These are phyloP conservation scores for Stephania yunnanensis DNA, from an alignment of 164 flowering plant genomes.

Conservation along the genomic window DNA sequence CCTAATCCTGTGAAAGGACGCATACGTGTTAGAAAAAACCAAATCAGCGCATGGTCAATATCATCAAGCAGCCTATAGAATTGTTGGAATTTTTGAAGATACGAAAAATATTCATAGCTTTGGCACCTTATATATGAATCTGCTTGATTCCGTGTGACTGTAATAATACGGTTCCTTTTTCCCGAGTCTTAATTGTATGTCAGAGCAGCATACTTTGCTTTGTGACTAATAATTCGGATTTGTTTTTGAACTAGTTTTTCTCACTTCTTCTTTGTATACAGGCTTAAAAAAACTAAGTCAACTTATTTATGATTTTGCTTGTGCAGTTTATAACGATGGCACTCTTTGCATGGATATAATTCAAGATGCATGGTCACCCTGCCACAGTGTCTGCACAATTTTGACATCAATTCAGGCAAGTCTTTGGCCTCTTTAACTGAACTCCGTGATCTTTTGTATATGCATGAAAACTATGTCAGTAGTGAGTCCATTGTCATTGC, in stretches of 20 bases:
- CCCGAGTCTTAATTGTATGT: not conserved
- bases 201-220: not conserved
- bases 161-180: not conserved
- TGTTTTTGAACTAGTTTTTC: not conserved
- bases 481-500: slow-evolving; percentile 11
- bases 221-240: not conserved
- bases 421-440: not conserved
- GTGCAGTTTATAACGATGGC: slow-evolving; percentile 47
- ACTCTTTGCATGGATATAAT: slow-evolving; percentile 53
- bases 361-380: slow-evolving; percentile 67
- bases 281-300: not conserved
- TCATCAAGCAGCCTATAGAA: not conserved
- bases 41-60: not conserved
- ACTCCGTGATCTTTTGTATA: not conserved
- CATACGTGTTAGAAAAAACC: not conserved
- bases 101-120: not conserved
- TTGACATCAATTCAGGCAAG: slow-evolving; percentile 45
- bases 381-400: slow-evolving; percentile 45
- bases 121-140: not conserved
- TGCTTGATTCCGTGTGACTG: not conserved
- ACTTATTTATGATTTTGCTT: not conserved
- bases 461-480: not conserved
- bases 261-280: not conserved
- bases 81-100: no score
- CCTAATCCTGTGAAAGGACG: not conserved